Percentiles rank a stretch among this genome's conserved stretches.
Evolutionary conservation across 2,329 filamentous ascomycete genomes (phyloP).

Genomic region (Dothiorella sarmentorum): DNA sequence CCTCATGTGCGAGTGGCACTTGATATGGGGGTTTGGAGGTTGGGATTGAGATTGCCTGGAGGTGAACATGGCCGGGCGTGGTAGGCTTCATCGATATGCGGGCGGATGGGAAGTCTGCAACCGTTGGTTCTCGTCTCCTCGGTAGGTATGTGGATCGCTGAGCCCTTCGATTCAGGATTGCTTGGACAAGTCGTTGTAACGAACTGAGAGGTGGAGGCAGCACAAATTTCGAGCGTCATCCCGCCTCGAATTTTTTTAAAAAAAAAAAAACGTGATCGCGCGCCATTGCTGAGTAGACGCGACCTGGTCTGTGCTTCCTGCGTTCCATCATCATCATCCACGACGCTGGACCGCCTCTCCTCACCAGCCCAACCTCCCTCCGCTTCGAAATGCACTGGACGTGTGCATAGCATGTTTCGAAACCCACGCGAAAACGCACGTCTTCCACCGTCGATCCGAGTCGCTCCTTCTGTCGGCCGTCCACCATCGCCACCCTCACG

Average conservation of each 20-base stretch:
- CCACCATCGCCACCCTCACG: conserved; percentile 49
- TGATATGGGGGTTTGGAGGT: no score
- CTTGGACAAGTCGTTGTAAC: no score
- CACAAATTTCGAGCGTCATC: not conserved
- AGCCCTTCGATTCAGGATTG: no score
- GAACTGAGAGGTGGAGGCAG: not conserved
- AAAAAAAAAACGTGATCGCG: conserved; percentile 6
- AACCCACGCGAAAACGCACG: conserved; percentile 50
- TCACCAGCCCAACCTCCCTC: not conserved
- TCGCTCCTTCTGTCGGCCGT: conserved; percentile 49
- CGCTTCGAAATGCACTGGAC: not conserved
- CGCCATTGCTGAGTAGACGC: not conserved
- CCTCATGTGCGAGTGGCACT: no score
- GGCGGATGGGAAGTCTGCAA: no score
- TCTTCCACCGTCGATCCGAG: conserved; percentile 31
- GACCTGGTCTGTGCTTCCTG: not conserved
- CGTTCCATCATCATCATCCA: not conserved
- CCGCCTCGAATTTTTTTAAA: no score
- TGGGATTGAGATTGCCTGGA: no score
- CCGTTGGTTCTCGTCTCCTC: no score
- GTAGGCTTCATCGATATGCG: no score
- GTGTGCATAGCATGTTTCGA: conserved; percentile 47
- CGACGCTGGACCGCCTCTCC: not conserved
- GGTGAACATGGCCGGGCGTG: no score
- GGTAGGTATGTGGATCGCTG: no score